Conservation (phyloP, 2,329 filamentous ascomycete species). For the Xylariaceae sp. region DNA sequence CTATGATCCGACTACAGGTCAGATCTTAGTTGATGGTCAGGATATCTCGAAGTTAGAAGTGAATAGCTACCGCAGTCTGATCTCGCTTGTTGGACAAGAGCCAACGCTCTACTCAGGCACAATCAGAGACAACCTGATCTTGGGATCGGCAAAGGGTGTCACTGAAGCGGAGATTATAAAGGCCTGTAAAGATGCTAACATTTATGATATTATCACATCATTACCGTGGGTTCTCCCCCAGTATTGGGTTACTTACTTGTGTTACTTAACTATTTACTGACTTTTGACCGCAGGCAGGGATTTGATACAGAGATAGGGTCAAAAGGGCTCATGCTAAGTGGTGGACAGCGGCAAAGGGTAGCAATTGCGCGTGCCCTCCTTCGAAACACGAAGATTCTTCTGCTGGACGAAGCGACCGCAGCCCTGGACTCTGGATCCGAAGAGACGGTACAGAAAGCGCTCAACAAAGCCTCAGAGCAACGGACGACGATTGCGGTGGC, state of each 20-base stretch:
- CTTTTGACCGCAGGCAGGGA: background rate
- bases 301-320: constrained; percentile 64
- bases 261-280: no score
- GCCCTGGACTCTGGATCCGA: constrained; percentile 54
- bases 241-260: no score
- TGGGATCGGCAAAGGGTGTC: constrained; percentile 48
- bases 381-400: constrained; percentile 56
- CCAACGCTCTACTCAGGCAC: constrained; percentile 42
- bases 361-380: constrained; percentile 55
- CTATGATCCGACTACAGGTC: constrained; percentile 49
- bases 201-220: constrained; percentile 60
- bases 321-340: constrained; percentile 58
- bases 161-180: constrained; percentile 45
- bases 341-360: constrained; percentile 43
- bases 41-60: constrained; percentile 43
- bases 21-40: constrained; percentile 41
- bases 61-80: constrained; percentile 36
- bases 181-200: constrained; percentile 59
- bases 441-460: constrained; percentile 56
- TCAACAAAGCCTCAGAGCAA: constrained; percentile 56
- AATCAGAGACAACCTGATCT: constrained; percentile 56
- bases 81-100: constrained; percentile 39
- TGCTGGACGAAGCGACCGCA: constrained; percentile 68
- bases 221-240: constrained; percentile 43
- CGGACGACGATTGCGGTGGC: constrained; percentile 69